Evolutionary conservation across 768 basidiomycete genomes (phyloP).

Genomic region (Cyathus striatus): DNA sequence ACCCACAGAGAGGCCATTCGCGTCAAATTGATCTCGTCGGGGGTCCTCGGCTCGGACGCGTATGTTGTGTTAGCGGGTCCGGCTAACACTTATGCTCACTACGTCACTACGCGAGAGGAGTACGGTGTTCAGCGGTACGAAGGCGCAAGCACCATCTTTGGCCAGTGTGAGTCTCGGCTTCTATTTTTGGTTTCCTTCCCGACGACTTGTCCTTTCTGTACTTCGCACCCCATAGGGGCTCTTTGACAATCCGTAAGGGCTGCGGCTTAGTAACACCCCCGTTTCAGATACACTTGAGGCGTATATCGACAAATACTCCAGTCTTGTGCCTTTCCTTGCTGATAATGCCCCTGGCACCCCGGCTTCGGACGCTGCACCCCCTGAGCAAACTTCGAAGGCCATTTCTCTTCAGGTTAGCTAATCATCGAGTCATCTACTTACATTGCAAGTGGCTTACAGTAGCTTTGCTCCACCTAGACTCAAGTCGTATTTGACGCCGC

Average conservation of each 20-base stretch:
- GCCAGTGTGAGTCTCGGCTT: slow-evolving; percentile 49
- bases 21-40: slow-evolving; percentile 54
- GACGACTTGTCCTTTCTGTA: no score
- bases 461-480: slow-evolving; percentile 41
- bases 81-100: slow-evolving; percentile 78
- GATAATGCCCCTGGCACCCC: slow-evolving; percentile 43
- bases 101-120: slow-evolving; percentile 69
- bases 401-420: slow-evolving; percentile 59
- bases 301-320: slow-evolving; percentile 71
- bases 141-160: slow-evolving; percentile 77
- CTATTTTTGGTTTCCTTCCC: slow-evolving; percentile 3
- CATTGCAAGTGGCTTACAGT: no score
- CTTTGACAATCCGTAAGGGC: no score
- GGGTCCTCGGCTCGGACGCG: slow-evolving; percentile 59
- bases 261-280: not conserved
- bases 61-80: slow-evolving; percentile 78
- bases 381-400: slow-evolving; percentile 57
- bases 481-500: slow-evolving; percentile 57
- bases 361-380: slow-evolving; percentile 58
- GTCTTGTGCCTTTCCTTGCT: slow-evolving; percentile 58
- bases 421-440: no score
- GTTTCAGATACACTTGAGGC: slow-evolving; percentile 67
- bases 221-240: no score
- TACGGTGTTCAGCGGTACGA: slow-evolving; percentile 75
- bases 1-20: slow-evolving; percentile 58